A percentile compares a stretch with the other conserved stretches of the same genome.
phyloP scores from a whole-genome alignment of 2,329 filamentous ascomycete genomes.

The Ilyonectria sp. region DNA sequence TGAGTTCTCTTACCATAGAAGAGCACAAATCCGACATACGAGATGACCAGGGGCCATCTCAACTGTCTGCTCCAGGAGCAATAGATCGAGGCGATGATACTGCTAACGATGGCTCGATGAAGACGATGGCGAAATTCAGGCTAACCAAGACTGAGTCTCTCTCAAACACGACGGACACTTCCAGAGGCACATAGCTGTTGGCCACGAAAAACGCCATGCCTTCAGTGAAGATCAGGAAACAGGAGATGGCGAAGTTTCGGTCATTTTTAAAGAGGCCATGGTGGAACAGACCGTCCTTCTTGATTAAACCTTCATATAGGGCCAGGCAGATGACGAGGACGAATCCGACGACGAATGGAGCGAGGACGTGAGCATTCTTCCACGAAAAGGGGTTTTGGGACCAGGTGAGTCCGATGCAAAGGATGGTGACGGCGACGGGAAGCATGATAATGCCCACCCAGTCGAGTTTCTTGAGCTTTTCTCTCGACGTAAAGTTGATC shows the following conservation, averaged over 20 bases:
- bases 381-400: neutral
- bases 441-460: neutral
- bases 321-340: neutral
- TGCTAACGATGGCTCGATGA: neutral
- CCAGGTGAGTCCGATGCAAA: neutral
- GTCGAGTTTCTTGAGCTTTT: conserved; percentile 2
- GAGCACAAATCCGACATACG: neutral
- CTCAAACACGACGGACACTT: neutral
- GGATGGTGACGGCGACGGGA: neutral
- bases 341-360: neutral
- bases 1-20: neutral
- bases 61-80: neutral
- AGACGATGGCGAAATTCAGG: neutral
- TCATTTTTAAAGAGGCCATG: conserved; percentile 55
- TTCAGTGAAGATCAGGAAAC: conserved; percentile 55
- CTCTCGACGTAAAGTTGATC: neutral
- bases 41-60: conserved; percentile 1
- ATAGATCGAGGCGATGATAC: neutral
- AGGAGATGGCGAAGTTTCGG: conserved; percentile 55
- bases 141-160: neutral
- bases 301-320: neutral
- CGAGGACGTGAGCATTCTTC: neutral
- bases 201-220: conserved; percentile 58
- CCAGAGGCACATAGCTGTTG: conserved; percentile 45
- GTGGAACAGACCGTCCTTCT: conserved; percentile 59